Base-by-base conservation (phyloP, 768 basidiomycete genomes). In the Dacryopinax spathularia region DNA sequence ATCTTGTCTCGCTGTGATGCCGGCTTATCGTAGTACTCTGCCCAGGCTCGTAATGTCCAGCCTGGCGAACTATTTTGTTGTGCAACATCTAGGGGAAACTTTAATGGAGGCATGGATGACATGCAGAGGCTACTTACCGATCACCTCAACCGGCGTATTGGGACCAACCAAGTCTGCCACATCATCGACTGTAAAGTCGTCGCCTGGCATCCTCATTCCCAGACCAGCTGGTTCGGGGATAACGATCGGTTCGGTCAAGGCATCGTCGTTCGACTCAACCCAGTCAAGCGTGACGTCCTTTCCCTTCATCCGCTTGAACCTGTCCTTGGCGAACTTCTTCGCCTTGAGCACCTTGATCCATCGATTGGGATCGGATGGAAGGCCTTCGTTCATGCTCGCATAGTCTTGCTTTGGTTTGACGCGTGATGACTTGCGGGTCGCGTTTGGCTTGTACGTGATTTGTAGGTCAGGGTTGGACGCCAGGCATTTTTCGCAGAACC, bases 1-100 rank as follows among this genome's bases (percentile, higher is more conserved):
- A 96, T 84, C 73, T 91, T 95, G 71, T 94, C 90, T 62, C 88
- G 83, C 43, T 80, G 77, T 5, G 80, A 76, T 0, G 84, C 79
- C 20, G 88, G 84, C 15, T 82, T 77, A 65, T 83, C 79, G 72
- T 86, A 89, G 71, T 95, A 95, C 65, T 87, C 85, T 2, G 87
- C 89, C 95, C 95, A 99, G 74, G 84, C 87, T 7, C 82, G 85
- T 2, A 99, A 76, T 16, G 86, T 90, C 96, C 95, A 98, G 12
- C 89, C 88, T 16, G 89, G 81, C 18, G 84, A 79, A 31, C 85
- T 87, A 0, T 88, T 86, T 72, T 98, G 95, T 0, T 91, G 84
- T 18, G 89, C 86, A 61, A 94, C 91, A 75, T 98, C 93, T 75
- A 60, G n/a, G 25, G 12, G 33, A 22, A 64, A 60, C 18, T 20